A percentile compares a stretch with the other conserved stretches of the same genome.
These are phyloP conservation scores for Aspergillus tanneri DNA, from an alignment of 2,329 filamentous ascomycete species.

Conservation along the genomic window DNA sequence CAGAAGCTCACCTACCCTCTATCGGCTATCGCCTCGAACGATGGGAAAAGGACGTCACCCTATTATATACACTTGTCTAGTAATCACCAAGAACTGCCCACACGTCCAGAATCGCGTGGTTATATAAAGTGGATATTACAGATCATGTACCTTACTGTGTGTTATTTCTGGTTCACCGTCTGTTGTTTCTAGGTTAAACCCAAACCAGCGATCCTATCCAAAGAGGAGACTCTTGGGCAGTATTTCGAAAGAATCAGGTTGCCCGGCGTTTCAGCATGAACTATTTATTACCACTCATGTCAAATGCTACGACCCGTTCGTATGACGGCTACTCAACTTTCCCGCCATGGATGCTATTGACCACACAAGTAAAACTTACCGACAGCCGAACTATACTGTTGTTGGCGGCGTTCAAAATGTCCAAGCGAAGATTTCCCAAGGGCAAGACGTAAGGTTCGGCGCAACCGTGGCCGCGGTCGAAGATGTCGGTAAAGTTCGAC, in stretches of 20 bases:
- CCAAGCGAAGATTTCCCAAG: slow-evolving; percentile 16
- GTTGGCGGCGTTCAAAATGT: slow-evolving; percentile 19
- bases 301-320: slow-evolving; percentile 24
- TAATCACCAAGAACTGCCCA: too few relatives aligned
- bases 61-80: too few relatives aligned
- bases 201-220: too few relatives aligned
- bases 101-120: too few relatives aligned
- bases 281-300: slow-evolving; percentile 54
- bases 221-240: slow-evolving; percentile 51
- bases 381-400: slow-evolving; percentile 23
- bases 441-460: slow-evolving; percentile 16
- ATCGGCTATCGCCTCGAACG: too few relatives aligned
- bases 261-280: slow-evolving; percentile 49
- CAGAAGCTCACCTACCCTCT: too few relatives aligned
- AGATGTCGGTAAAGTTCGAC: too few relatives aligned
- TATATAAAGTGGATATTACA: too few relatives aligned
- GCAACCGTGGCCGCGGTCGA: too few relatives aligned
- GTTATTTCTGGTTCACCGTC: slow-evolving; percentile 55
- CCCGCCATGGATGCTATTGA: slow-evolving; percentile 21
- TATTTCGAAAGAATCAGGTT: slow-evolving; percentile 54
- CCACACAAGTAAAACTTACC: slow-evolving; percentile 20
- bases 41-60: too few relatives aligned
- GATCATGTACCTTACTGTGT: too few relatives aligned
- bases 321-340: slow-evolving; percentile 21
- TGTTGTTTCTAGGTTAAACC: slow-evolving; percentile 57